Base-by-base conservation (phyloP, 1,284 basidiomycete species). In the Ustilago sp. region DNA sequence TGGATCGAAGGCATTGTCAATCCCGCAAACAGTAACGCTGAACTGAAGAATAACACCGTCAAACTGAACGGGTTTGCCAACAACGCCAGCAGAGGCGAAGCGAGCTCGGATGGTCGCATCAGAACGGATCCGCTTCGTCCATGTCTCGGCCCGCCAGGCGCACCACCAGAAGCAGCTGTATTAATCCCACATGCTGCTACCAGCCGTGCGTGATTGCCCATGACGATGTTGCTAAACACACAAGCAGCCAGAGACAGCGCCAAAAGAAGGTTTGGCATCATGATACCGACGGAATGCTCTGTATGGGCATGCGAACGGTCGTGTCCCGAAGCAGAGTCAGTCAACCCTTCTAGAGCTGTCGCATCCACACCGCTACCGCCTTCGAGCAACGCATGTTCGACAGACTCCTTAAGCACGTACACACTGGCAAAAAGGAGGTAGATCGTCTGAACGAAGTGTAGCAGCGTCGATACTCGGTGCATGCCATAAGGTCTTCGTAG, bases 321-420 rank as follows among this genome's bases (percentile, higher is more conserved):
- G 54, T 77, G 68, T 1, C 74, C 78, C 0, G 67, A 69, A 15
- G 64, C 74, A 28, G 69, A 69, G 13, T 72, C 68, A 17, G 58
- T 17, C 9, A 67, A n/a, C 8, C 51, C 74, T 1, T 55, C 64
- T 34, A 12, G 41, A 17, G 23, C 35, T 9, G 11, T 13, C n/a
- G 19, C 53, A 8, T 51, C 52, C 9, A 43, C 62, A 12, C 63
- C 50, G 15, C 63, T 58, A 12, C 81, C 43, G n/a, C 55, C 81
- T 58, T 82, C 80, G 8, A 86, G 75, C 45, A 86, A 59, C 4
- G 83, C 84, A 71, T 86, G 84, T 53, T 86, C 84, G 35, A 97
- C 88, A 0, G 93, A 92, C 88, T 98, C 95, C 83, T 97, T 98
- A 83, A 93, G 94, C 31, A 96, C 92, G 86, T 97, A 98, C 8